Conservation (phyloP, 495 filamentous ascomycete species). For the Neurospora cerealis region DNA sequence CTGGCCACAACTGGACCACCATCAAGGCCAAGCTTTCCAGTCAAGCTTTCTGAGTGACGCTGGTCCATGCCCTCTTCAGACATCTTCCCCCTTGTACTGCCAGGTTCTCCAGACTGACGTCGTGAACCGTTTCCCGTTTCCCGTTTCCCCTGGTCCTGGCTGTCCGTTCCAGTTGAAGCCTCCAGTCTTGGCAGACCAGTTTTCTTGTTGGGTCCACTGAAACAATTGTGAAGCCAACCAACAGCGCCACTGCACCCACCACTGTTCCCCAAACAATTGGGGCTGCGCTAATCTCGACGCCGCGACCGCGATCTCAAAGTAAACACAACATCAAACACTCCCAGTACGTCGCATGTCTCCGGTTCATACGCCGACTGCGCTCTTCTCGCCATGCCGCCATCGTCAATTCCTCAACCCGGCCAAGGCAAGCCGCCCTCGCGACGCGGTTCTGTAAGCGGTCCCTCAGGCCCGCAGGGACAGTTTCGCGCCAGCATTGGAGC, state of each 20-base stretch:
- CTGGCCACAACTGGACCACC: neutral
- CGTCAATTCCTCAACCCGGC: constrained; percentile 15
- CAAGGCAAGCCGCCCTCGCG: constrained; percentile 15
- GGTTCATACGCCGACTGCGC: neutral
- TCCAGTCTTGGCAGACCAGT: neutral
- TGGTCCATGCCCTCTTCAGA: neutral
- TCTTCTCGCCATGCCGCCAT: constrained; percentile 12
- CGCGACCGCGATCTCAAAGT: neutral
- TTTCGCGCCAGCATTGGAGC: constrained; percentile 27
- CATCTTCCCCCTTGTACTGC: neutral
- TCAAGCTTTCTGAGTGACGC: neutral
- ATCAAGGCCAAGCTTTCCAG: neutral
- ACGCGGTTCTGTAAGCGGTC: constrained; percentile 13
- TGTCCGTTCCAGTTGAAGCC: neutral
- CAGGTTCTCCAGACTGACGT: neutral
- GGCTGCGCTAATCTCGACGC: neutral
- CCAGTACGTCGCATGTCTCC: neutral
- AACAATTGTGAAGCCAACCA: neutral
- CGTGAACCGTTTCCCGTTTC: neutral
- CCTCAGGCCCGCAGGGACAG: constrained; percentile 7
- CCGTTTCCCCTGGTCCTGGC: neutral
- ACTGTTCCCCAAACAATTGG: neutral
- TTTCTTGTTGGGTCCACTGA: neutral
- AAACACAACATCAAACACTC: constrained; percentile 1
- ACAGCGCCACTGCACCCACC: neutral